phyloP scores from a whole-genome alignment of 2,329 filamentous ascomycete genomes.

The Arthrobotrys entomopaga region DNA sequence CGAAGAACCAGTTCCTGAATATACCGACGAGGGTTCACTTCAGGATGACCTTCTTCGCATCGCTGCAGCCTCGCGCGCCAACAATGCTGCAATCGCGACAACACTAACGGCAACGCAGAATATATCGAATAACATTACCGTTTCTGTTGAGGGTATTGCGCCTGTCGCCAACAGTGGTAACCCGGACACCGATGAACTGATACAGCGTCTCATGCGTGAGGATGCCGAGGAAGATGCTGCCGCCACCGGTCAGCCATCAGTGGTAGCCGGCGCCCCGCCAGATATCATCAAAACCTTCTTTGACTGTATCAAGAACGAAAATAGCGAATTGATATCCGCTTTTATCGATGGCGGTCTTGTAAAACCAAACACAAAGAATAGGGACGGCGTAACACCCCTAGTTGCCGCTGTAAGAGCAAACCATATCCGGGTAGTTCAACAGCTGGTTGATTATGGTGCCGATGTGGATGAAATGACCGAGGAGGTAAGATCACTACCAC shows the following conservation, averaged over 20 bases:
- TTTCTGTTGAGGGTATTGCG: slow-evolving; percentile 2
- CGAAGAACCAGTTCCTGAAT: slow-evolving; percentile 43
- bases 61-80: slow-evolving; percentile 28
- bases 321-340: slow-evolving; percentile 50
- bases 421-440: slow-evolving; percentile 50
- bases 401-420: slow-evolving; percentile 45
- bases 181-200: slow-evolving; percentile 44
- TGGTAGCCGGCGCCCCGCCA: background rate
- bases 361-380: slow-evolving; percentile 28
- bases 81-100: slow-evolving; percentile 16
- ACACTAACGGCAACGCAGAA: too few relatives aligned
- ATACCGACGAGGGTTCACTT: slow-evolving; percentile 42
- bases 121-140: slow-evolving; percentile 11
- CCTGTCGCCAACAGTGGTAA: slow-evolving; percentile 33
- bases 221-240: slow-evolving; percentile 38
- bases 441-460: slow-evolving; percentile 51
- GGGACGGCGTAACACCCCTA: slow-evolving; percentile 32
- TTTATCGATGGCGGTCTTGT: slow-evolving; percentile 47
- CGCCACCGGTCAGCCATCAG: background rate
- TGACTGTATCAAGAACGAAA: slow-evolving; percentile 44
- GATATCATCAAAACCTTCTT: slow-evolving; percentile 46
- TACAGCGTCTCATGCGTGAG: slow-evolving; percentile 40
- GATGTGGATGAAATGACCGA: slow-evolving; percentile 38
- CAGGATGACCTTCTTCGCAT: slow-evolving; percentile 49
- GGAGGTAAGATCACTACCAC: slow-evolving; percentile 16